These are phyloP conservation scores for Alternaria novae-zelandiae DNA, from an alignment of 2,329 filamentous ascomycete species.

Conservation along the genomic window DNA sequence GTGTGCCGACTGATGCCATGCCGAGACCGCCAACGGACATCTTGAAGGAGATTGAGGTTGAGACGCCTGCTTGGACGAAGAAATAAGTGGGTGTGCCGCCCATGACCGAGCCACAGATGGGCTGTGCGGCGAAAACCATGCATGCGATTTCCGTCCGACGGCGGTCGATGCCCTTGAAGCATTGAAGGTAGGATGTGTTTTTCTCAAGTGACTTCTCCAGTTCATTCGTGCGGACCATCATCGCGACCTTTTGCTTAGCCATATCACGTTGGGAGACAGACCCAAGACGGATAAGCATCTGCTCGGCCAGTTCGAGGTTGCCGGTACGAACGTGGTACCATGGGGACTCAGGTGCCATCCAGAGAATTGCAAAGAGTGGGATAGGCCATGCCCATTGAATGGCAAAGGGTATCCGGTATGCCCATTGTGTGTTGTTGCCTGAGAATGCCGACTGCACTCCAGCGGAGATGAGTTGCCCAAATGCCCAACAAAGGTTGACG, in stretches of 20 bases:
- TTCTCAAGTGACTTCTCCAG: constrained; percentile 70
- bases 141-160: constrained; percentile 75
- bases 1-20: constrained; percentile 65
- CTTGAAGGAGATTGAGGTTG: constrained; percentile 45
- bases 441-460: constrained; percentile 71
- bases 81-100: constrained; percentile 51
- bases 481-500: constrained; percentile 39
- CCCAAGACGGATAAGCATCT: constrained; percentile 56
- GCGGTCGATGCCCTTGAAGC: constrained; percentile 71
- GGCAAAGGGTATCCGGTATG: constrained; percentile 68
- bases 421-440: constrained; percentile 64
- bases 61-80: constrained; percentile 52
- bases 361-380: constrained; percentile 9
- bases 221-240: constrained; percentile 87
- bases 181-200: constrained; percentile 77
- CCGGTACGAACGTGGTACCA: constrained; percentile 74
- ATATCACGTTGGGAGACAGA: constrained; percentile 1
- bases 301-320: constrained; percentile 64
- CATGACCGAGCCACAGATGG: constrained; percentile 31
- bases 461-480: constrained; percentile 71
- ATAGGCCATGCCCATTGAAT: constrained; percentile 75
- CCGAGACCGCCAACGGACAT: constrained; percentile 60
- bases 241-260: constrained; percentile 61
- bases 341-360: constrained; percentile 50
- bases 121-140: constrained; percentile 53